phyloP scores from a whole-genome alignment of 495 filamentous ascomycete genomes.

The Glarea lozoyensis region DNA sequence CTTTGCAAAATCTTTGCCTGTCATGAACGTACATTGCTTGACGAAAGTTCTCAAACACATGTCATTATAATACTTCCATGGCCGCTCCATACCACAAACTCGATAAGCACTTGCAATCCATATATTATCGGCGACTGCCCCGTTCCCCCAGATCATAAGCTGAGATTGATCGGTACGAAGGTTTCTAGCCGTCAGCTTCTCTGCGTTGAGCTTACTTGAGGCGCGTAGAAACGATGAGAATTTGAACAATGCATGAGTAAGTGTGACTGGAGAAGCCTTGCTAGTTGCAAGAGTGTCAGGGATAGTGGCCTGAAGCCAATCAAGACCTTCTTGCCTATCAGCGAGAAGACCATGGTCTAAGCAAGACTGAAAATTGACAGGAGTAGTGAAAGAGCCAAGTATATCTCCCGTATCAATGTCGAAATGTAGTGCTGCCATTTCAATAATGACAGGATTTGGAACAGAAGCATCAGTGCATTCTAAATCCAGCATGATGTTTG shows the following conservation, averaged over 20 bases:
- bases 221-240: background rate
- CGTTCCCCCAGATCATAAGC: slow-evolving; percentile 11
- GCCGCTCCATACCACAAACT: slow-evolving; percentile 3
- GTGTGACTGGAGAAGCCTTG: background rate
- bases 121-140: slow-evolving; percentile 8
- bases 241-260: background rate
- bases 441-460: slow-evolving; percentile 4
- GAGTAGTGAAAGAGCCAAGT: background rate
- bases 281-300: slow-evolving; percentile 1
- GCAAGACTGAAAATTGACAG: slow-evolving; percentile 7
- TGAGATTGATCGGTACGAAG: background rate
- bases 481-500: slow-evolving; percentile 12
- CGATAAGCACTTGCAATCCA: slow-evolving; percentile 7
- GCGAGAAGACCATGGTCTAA: background rate
- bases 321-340: background rate
- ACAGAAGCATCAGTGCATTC: background rate
- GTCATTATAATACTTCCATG: slow-evolving; percentile 7
- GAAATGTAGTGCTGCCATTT: slow-evolving; percentile 6
- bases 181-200: background rate
- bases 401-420: slow-evolving; percentile 5
- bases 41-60: slow-evolving; percentile 9
- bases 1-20: background rate
- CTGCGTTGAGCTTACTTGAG: background rate
- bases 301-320: slow-evolving; percentile 2
- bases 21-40: slow-evolving; percentile 1